Evolutionary conservation across 768 basidiomycete species (phyloP).

Genomic region (Rhodotorula babjevae): DNA sequence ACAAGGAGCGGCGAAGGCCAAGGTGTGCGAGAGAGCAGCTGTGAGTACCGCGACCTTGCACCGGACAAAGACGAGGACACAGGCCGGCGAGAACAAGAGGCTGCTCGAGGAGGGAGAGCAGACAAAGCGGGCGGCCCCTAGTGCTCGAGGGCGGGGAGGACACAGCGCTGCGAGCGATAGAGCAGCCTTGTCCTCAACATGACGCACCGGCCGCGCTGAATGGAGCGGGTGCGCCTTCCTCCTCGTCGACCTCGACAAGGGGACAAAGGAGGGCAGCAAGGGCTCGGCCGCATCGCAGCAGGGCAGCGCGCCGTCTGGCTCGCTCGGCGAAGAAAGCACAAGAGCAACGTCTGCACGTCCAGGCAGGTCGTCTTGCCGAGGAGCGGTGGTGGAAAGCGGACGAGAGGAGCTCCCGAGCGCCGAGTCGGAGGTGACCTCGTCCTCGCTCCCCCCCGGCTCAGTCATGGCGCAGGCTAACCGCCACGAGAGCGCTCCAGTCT

Average conservation of each 20-base stretch:
- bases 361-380: too few species aligned
- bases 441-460: not conserved
- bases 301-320: too few species aligned
- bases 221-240: not conserved
- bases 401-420: too few species aligned
- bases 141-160: too few species aligned
- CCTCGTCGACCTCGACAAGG: not conserved
- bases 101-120: not conserved
- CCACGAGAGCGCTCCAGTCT: conserved; percentile 23
- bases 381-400: too few species aligned
- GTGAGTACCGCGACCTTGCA: too few species aligned
- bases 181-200: not conserved
- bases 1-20: too few species aligned
- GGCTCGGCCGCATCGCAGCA: too few species aligned
- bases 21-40: not conserved
- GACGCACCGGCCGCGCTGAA: not conserved
- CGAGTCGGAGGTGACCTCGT: too few species aligned
- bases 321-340: too few species aligned
- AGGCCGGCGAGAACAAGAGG: not conserved
- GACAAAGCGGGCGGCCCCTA: not conserved
- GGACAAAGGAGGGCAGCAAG: not conserved
- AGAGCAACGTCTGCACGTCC: too few species aligned
- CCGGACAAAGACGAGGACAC: too few species aligned
- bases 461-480: conserved; percentile 6
- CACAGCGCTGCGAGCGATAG: not conserved